Evolutionary conservation across 2,329 filamentous ascomycete species (phyloP).

Genomic region (Alternaria gansuensis): DNA sequence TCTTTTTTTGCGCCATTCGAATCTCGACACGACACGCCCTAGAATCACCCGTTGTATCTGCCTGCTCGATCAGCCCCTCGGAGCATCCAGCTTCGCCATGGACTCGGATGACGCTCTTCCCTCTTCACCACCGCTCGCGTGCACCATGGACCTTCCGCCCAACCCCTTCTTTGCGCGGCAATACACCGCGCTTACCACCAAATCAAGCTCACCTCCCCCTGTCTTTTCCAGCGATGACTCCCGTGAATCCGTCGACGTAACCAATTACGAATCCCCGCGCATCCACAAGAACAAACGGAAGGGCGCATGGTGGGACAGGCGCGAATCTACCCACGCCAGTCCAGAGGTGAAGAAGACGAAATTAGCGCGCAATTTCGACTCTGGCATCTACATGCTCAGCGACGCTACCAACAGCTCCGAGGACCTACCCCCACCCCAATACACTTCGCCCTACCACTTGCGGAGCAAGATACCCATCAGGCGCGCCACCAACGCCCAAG

Average conservation of each 20-base stretch:
- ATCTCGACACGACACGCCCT: neutral
- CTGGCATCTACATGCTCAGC: slow-evolving; percentile 46
- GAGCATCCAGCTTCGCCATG: slow-evolving; percentile 23
- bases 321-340: slow-evolving; percentile 26
- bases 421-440: slow-evolving; percentile 18
- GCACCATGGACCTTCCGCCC: slow-evolving; percentile 30
- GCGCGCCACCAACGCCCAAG: slow-evolving; percentile 9
- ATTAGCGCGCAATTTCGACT: slow-evolving; percentile 45
- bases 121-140: slow-evolving; percentile 38
- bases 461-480: neutral
- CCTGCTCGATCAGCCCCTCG: neutral
- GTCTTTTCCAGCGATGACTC: slow-evolving; percentile 49
- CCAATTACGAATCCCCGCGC: slow-evolving; percentile 46
- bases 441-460: slow-evolving; percentile 24
- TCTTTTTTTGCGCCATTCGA: neutral
- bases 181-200: slow-evolving; percentile 33
- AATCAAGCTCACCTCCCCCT: slow-evolving; percentile 46
- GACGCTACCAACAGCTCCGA: slow-evolving; percentile 36
- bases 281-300: slow-evolving; percentile 46
- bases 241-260: slow-evolving; percentile 39
- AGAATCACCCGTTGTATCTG: neutral
- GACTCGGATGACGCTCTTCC: slow-evolving; percentile 34
- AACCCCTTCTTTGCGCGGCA: slow-evolving; percentile 37
- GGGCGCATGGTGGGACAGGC: slow-evolving; percentile 45
- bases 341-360: slow-evolving; percentile 39